Base-by-base conservation (phyloP, 805 yeast genomes). In the Barnettozyma californica region DNA sequence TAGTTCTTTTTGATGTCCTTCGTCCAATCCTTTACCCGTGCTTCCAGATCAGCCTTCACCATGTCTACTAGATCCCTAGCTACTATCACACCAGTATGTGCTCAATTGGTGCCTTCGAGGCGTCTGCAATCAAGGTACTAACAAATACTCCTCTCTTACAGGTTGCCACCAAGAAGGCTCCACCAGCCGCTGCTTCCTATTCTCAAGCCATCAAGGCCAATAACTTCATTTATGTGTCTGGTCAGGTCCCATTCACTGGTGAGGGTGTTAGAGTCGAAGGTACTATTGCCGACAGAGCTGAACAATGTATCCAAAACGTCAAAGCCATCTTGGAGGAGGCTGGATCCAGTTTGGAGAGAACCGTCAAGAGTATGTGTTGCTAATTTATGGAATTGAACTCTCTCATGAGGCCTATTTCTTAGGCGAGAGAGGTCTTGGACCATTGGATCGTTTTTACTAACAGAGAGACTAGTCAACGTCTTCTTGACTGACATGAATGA, bases 131-230 rank as follows among this genome's bases (percentile, higher is more conserved):
- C 6, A n/a, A 21, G 29, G 23, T 35, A 35, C 38, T 38, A 20
- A 29, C 18, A 14, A 31, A 8, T 25, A 23, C 19, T 13, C 13
- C n/a, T n/a, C n/a, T n/a, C 14, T 9, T 45, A 61, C 63, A 74
- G 77, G 83, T 88, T 50, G 74, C 77, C 59, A 81, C 96, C 45
- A 73, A 80, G 54, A 74, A 73, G 57, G 96, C 98, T 34, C 98
- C 99, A 57, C 90, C 95, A 50, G 96, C 98, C 52, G 97, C 96
- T 37, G 98, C 97, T 35, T 81, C 96, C 13, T 92, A 92, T 69
- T 88, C 96, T 26, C 99, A 94, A 70, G 99, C 98, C 43, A 80
- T 91, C 68, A 90, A 87, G 72, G 95, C 83, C 60, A 88, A 87
- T 68, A 80, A 96, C 52, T 81, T 89, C 67, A 70, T 94, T 66